A percentile compares a stretch with the other conserved stretches of the same genome.
Conservation (phyloP, 83 land plant species). For the Diphasiastrum complanatum region DNA sequence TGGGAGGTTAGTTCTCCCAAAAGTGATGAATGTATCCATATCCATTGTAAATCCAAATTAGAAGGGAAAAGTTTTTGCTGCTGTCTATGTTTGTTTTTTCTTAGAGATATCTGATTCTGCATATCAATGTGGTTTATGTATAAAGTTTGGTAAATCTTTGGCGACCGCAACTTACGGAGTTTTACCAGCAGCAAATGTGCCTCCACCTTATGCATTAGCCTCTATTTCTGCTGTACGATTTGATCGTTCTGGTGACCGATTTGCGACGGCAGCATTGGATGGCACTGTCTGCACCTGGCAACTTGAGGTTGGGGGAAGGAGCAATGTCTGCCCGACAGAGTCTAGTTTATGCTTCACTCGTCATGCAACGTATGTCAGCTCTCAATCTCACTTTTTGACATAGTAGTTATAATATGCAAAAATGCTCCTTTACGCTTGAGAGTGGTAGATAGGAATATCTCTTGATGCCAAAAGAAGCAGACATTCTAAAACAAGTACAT, state of each 20-base stretch:
- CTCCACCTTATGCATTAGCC: slow-evolving; percentile 91
- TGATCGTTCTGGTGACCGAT: slow-evolving; percentile 83
- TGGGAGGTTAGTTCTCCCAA: slow-evolving; percentile 68
- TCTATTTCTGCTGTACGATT: slow-evolving; percentile 75
- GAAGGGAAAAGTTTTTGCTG: too few relatives aligned
- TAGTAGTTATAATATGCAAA: neutral
- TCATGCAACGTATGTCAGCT: slow-evolving; percentile 67
- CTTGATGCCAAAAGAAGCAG: too few relatives aligned
- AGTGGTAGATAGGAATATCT: too few relatives aligned
- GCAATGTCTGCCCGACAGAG: slow-evolving; percentile 79
- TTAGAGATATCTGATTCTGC: neutral
- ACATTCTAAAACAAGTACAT: too few relatives aligned
- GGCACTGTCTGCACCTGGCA: slow-evolving; percentile 96
- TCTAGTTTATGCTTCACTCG: slow-evolving; percentile 62
- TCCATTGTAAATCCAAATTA: neutral
- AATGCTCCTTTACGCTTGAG: neutral
- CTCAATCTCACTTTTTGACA: neutral
- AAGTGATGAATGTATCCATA: neutral
- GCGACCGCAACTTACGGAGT: slow-evolving; percentile 95
- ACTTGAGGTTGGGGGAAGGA: slow-evolving; percentile 91
- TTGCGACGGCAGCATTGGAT: slow-evolving; percentile 75
- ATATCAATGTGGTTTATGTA: neutral
- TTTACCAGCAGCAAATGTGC: slow-evolving; percentile 86
- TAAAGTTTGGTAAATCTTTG: slow-evolving; percentile 69
- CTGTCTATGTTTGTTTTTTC: neutral